Conservation (phyloP, 257 asterid species). For the Penstemon newberryi region DNA sequence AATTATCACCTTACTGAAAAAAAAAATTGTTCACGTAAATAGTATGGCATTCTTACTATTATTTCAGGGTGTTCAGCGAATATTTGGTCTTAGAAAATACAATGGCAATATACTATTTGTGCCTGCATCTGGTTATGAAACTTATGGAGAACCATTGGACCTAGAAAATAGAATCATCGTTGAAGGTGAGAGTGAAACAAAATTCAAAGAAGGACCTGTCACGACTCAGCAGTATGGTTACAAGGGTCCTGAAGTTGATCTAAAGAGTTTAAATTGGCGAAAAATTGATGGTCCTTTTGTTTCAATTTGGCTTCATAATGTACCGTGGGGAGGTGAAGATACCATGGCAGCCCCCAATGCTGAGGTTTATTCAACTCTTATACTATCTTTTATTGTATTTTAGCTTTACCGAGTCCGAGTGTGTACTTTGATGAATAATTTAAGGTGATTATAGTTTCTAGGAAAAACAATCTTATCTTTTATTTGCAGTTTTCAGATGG, state of each 20-base stretch:
- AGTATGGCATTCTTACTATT: conserved; percentile 24
- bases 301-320: conserved; percentile 97
- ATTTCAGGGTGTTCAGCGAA: conserved; percentile 74
- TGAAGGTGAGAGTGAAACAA: conserved; percentile 38
- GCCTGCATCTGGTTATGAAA: conserved; percentile 77
- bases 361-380: conserved; percentile 47
- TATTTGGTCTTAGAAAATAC: conserved; percentile 73
- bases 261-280: conserved; percentile 68
- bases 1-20: conserved; percentile 5
- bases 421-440: background rate
- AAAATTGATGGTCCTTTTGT: conserved; percentile 86
- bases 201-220: conserved; percentile 24
- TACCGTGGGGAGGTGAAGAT: conserved; percentile 92
- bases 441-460: background rate
- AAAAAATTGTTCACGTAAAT: conserved; percentile 15
- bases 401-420: background rate
- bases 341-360: conserved; percentile 96
- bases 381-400: background rate
- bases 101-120: conserved; percentile 68
- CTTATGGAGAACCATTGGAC: conserved; percentile 63
- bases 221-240: conserved; percentile 43
- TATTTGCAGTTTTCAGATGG: conserved; percentile 92
- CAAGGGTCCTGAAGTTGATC: conserved; percentile 63
- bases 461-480: background rate
- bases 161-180: conserved; percentile 33